A percentile compares a stretch with the other conserved stretches of the same genome.
phyloP scores from a whole-genome alignment of 2,329 filamentous ascomycete species.

The Herpotrichia juniperi region DNA sequence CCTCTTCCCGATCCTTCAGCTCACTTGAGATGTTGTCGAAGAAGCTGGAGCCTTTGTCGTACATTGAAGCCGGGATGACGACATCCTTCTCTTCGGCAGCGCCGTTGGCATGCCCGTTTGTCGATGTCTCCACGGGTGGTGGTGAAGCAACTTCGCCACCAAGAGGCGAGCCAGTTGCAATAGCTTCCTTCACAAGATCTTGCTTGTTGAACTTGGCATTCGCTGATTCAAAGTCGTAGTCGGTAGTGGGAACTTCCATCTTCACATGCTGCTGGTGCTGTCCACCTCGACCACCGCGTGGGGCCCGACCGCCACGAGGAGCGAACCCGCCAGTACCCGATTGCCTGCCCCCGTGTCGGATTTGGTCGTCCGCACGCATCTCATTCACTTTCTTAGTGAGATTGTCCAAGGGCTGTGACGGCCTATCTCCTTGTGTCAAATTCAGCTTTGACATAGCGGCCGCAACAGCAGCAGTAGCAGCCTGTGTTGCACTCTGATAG shows the following conservation, averaged over 20 bases:
- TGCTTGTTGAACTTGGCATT: slow-evolving; percentile 92
- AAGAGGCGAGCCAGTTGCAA: slow-evolving; percentile 75
- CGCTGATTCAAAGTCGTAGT: slow-evolving; percentile 87
- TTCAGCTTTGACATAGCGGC: slow-evolving; percentile 77
- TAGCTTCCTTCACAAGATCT: slow-evolving; percentile 86
- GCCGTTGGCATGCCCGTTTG: slow-evolving; percentile 45
- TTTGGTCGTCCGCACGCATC: slow-evolving; percentile 69
- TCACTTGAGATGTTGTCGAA: slow-evolving; percentile 99
- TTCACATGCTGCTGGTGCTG: slow-evolving; percentile 60
- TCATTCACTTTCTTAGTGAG: slow-evolving; percentile 76
- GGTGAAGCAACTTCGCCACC: slow-evolving; percentile 48
- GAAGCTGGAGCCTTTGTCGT: slow-evolving; percentile 90
- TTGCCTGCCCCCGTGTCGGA: slow-evolving; percentile 57
- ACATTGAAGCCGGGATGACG: slow-evolving; percentile 61
- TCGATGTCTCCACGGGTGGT: slow-evolving; percentile 39
- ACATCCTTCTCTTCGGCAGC: slow-evolving; percentile 50
- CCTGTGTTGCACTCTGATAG: slow-evolving; percentile 72
- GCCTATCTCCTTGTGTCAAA: slow-evolving; percentile 33
- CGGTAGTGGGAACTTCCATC: slow-evolving; percentile 86
- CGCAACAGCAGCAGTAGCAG: slow-evolving; percentile 78
- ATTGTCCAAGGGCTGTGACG: slow-evolving; percentile 65
- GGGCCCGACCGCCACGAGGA: slow-evolving; percentile 44
- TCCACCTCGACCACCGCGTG: slow-evolving; percentile 55
- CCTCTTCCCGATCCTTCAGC: slow-evolving; percentile 83
- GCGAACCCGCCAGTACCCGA: slow-evolving; percentile 49